phyloP scores from a whole-genome alignment of 768 basidiomycete genomes.

The Glaciozyma martinii region DNA sequence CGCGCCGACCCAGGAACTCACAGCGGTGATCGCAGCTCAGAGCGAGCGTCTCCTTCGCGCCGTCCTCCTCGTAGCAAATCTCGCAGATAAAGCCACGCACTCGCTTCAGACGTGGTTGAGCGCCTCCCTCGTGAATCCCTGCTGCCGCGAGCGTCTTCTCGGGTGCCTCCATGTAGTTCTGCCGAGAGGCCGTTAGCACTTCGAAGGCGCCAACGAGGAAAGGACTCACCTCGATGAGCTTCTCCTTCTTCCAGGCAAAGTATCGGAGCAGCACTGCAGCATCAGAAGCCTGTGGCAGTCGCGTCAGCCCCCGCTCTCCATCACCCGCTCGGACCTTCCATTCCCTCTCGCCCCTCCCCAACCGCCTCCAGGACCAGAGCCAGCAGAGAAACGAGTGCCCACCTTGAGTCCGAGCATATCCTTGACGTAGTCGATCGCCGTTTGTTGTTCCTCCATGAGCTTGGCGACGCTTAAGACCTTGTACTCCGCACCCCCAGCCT shows the following conservation, averaged over 20 bases:
- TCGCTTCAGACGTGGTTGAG: conserved; percentile 38
- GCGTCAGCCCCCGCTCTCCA: too few relatives aligned
- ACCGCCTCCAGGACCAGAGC: neutral
- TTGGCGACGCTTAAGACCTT: conserved; percentile 38
- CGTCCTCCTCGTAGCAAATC: conserved; percentile 79
- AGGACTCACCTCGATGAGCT: conserved; percentile 66
- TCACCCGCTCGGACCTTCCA: neutral
- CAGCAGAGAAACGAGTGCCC: conserved; percentile 15
- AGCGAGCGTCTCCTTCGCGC: conserved; percentile 51
- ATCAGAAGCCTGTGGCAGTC: conserved; percentile 48
- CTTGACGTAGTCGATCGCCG: conserved; percentile 75
- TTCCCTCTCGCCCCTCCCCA: too few relatives aligned
- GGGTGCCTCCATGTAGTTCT: conserved; percentile 79
- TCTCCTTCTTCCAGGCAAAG: conserved; percentile 91
- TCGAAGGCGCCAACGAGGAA: neutral
- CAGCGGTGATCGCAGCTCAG: conserved; percentile 77
- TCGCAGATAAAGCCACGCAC: conserved; percentile 67
- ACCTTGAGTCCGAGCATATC: conserved; percentile 84
- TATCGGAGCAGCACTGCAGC: conserved; percentile 72
- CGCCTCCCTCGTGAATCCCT: conserved; percentile 48
- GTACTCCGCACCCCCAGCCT: conserved; percentile 12
- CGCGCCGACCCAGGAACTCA: conserved; percentile 55
- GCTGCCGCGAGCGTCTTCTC: conserved; percentile 61
- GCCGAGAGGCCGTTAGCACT: neutral
- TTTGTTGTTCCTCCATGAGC: conserved; percentile 67